phyloP scores from a whole-genome alignment of 192 early-diverging fungal species.

The Coemansia sp. region DNA sequence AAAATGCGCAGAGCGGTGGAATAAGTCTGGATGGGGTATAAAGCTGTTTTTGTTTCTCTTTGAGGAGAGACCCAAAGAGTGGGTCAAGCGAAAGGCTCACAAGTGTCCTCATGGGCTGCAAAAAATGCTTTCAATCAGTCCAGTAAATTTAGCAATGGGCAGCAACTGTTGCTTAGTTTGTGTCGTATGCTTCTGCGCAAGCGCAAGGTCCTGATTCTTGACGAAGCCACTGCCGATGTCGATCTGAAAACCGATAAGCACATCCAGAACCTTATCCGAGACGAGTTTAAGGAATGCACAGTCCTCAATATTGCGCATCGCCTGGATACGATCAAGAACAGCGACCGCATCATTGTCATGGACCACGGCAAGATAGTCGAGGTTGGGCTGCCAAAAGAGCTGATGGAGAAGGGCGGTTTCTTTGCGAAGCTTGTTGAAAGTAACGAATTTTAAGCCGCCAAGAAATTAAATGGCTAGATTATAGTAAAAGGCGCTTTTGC shows the following conservation, averaged over 20 bases:
- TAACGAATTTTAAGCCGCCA: not conserved
- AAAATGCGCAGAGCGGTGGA: slow-evolving; percentile 11
- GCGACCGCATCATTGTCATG: slow-evolving; percentile 69
- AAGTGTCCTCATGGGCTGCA: not conserved
- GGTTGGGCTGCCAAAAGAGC: slow-evolving; percentile 10
- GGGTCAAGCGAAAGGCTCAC: not conserved
- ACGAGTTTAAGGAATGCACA: slow-evolving; percentile 46
- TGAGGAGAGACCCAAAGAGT: not conserved
- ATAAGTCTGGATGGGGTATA: slow-evolving; percentile 4
- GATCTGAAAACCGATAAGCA: slow-evolving; percentile 29
- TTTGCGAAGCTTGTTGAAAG: slow-evolving; percentile 7
- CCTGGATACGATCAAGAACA: slow-evolving; percentile 64
- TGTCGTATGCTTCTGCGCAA: slow-evolving; percentile 56
- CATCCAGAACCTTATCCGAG: slow-evolving; percentile 28
- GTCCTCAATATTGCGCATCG: slow-evolving; percentile 72
- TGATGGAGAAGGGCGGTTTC: slow-evolving; percentile 9
- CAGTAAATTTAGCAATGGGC: slow-evolving; percentile 33
- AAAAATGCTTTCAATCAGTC: not conserved
- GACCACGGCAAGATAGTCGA: slow-evolving; percentile 29
- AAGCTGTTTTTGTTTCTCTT: slow-evolving; percentile 5
- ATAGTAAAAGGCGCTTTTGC: too few species aligned
- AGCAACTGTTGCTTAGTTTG: slow-evolving; percentile 61
- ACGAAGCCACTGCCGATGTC: slow-evolving; percentile 66
- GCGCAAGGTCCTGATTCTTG: slow-evolving; percentile 59
- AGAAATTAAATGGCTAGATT: too few species aligned